These are phyloP conservation scores for Suhomyces kilbournensis DNA, from an alignment of 805 yeast species.

Conservation along the genomic window DNA sequence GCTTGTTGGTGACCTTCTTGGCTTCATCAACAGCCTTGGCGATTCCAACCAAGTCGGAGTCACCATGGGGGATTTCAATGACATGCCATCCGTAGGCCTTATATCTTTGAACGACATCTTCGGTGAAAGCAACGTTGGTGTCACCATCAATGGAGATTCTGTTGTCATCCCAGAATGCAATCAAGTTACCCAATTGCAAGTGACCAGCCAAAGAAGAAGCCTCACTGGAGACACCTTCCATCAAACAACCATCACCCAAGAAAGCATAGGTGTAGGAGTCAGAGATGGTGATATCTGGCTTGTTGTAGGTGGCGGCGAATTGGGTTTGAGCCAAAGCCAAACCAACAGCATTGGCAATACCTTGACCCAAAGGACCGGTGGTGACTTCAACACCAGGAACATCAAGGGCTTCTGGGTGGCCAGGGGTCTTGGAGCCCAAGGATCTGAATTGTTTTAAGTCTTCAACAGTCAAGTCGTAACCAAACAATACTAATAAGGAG, in stretches of 20 bases:
- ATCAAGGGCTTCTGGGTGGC: constrained; percentile 88
- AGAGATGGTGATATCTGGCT: constrained; percentile 70
- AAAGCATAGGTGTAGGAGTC: constrained; percentile 76
- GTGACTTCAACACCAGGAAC: constrained; percentile 94
- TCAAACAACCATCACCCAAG: constrained; percentile 96
- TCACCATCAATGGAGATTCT: constrained; percentile 94
- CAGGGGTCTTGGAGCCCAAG: constrained; percentile 87
- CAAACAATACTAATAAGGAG: constrained; percentile 79
- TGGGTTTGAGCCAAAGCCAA: constrained; percentile 91
- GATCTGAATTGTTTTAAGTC: constrained; percentile 91
- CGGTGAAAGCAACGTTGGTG: constrained; percentile 88
- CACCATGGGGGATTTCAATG: constrained; percentile 72
- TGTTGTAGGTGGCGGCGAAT: constrained; percentile 89
- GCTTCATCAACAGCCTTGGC: constrained; percentile 76
- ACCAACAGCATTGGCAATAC: constrained; percentile 95
- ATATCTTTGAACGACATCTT: constrained; percentile 80
- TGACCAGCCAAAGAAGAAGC: constrained; percentile 96
- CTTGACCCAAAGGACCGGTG: constrained; percentile 99
- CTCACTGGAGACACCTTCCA: constrained; percentile 97
- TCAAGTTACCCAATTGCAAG: constrained; percentile 86
- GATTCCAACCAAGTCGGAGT: constrained; percentile 71
- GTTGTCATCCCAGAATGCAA: constrained; percentile 96
- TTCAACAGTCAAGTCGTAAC: constrained; percentile 75
- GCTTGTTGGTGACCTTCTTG: constrained; percentile 73
- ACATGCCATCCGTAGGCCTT: constrained; percentile 95